These are phyloP conservation scores for Mucor piriformis DNA, from an alignment of 371 early-diverging fungal species.

Conservation along the genomic window DNA sequence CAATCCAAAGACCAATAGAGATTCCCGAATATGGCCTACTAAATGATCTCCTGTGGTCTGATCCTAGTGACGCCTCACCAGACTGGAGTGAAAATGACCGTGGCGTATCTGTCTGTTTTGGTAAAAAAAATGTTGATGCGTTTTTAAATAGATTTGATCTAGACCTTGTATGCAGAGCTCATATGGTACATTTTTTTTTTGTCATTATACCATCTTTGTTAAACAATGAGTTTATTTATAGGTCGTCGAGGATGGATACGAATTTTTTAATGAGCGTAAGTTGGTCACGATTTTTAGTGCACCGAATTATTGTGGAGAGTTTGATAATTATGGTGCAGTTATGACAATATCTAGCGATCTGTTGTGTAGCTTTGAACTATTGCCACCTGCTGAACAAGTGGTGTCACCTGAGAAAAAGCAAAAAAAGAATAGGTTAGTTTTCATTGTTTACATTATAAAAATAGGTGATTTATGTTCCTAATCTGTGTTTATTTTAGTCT, in stretches of 20 bases:
- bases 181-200: conserved; percentile 60
- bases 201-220: background rate
- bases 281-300: conserved; percentile 98
- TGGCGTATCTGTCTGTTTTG: conserved; percentile 95
- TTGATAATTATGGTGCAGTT: conserved; percentile 93
- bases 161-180: conserved; percentile 96
- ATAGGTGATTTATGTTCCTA: background rate
- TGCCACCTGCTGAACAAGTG: conserved; percentile 22
- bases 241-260: conserved; percentile 99
- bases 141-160: conserved; percentile 88
- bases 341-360: conserved; percentile 91
- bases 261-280: conserved; percentile 94
- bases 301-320: conserved; percentile 98
- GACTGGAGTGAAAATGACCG: conserved; percentile 98
- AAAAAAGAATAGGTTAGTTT: conserved; percentile 20
- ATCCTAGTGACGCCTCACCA: conserved; percentile 70
- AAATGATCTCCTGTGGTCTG: conserved; percentile 90
- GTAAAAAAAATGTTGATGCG: conserved; percentile 79
- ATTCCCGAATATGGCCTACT: conserved; percentile 92
- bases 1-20: conserved; percentile 86
- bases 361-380: conserved; percentile 81
- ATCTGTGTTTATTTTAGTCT: conserved; percentile 1
- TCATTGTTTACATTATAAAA: background rate
- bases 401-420: conserved; percentile 7
- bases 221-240: conserved; percentile 1